Evolutionary conservation across 768 basidiomycete species (phyloP).

Genomic region (Pleurotus tuoliensis): DNA sequence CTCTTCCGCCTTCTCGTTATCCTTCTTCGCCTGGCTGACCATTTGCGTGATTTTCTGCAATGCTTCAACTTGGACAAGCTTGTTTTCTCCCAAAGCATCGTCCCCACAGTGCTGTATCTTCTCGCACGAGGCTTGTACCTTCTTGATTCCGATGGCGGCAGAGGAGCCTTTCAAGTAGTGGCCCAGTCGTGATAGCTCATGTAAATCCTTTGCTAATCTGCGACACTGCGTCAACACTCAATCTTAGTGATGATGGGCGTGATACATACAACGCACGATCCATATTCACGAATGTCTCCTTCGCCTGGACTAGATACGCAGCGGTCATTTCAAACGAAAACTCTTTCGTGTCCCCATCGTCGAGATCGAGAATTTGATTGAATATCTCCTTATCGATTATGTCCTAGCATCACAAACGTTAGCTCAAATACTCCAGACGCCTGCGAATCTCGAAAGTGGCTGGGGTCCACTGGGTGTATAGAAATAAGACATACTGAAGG

Average conservation of each 20-base stretch:
- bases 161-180: slow-evolving; percentile 98
- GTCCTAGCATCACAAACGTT: not conserved
- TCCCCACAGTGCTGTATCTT: slow-evolving; percentile 87
- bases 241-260: not conserved
- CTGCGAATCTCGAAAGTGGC: not conserved
- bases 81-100: slow-evolving; percentile 47
- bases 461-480: not conserved
- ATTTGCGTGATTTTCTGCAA: slow-evolving; percentile 53
- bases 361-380: slow-evolving; percentile 85
- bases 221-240: not conserved
- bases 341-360: slow-evolving; percentile 72
- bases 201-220: slow-evolving; percentile 59
- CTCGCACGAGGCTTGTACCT: slow-evolving; percentile 84
- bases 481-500: slow-evolving; percentile 1
- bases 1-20: slow-evolving; percentile 64
- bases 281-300: slow-evolving; percentile 73
- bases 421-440: not conserved
- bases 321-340: slow-evolving; percentile 78
- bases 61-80: slow-evolving; percentile 46
- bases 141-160: slow-evolving; percentile 81
- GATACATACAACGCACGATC: slow-evolving; percentile 69
- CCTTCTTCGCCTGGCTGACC: slow-evolving; percentile 56
- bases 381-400: slow-evolving; percentile 78
- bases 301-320: slow-evolving; percentile 81
- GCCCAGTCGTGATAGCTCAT: slow-evolving; percentile 66